Evolutionary conservation across 805 yeast species (phyloP), one percentile per base, ranked within the genome.

Genomic region (Saccharomycopsis olivae): DNA sequence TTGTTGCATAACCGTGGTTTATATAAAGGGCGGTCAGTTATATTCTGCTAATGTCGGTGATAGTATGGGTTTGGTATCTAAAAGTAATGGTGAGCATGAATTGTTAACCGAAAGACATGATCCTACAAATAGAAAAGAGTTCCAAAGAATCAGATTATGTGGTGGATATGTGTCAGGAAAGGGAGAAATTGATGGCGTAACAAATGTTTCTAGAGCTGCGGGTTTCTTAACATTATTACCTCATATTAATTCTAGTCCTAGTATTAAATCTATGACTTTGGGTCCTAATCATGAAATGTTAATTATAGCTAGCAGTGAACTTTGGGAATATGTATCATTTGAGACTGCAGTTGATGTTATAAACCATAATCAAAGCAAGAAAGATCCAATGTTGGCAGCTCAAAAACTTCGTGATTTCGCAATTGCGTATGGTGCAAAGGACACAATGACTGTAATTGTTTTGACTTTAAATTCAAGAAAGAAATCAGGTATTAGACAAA

Each of bases 401-500:
- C 94, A 86, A 51, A 86, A 83, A 53, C 65, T 92, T 49, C 74
- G 97, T 53, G 98, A 92, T 58, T 86, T 81, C 63, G 96, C 97
- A 1, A 74, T 89, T 45, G 79, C 96, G 1, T 92, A 87, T 57
- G 97, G 97, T 17, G 80, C 89, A 30, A 62, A 70, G 2, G 87
- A 82, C 34, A 84, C 84, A 51, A 68, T 82, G 10, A 74, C 88
- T 13, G 92, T 86, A 4, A 73, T 85, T 57, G 95, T 92, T 11
- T 57, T 89, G 16, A 75, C 88, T 1, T 64, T 79, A 35, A 75
- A 76, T 39, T 75, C 75, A 46, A 67, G 44, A 3, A 57, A 50
- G 41, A 36, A 24, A 17, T 29, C 44, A 10, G 25, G 30, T n/a
- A 13, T 19, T 17, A 14, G 39, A 13, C 39, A 32, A 28, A 15